These are phyloP conservation scores for Mallotus nudiflorus DNA, from an alignment of 345 rosid genomes.

Conservation along the genomic window DNA sequence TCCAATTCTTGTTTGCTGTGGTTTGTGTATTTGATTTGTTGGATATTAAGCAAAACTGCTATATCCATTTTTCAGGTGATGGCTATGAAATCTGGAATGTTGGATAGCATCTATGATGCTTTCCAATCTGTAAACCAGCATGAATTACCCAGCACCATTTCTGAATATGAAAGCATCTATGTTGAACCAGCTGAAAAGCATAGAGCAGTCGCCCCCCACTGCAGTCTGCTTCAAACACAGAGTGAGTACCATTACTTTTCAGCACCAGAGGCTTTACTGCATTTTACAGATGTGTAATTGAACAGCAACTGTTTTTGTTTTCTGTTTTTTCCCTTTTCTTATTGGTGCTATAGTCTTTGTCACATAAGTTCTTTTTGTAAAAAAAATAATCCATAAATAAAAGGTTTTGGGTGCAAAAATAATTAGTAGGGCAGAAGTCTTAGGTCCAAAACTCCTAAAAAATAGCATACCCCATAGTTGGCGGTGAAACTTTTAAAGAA, in stretches of 20 bases:
- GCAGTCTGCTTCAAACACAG: conserved; percentile 18
- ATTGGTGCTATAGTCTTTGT: not conserved
- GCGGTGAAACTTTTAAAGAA: not conserved
- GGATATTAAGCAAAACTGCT: conserved; percentile 6
- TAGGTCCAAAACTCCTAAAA: not conserved
- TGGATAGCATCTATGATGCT: conserved; percentile 84
- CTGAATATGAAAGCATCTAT: conserved; percentile 46
- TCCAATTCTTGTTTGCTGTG: conserved; percentile 3
- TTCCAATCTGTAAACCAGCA: conserved; percentile 43
- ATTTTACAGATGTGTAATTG: not conserved
- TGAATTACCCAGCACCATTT: conserved; percentile 28
- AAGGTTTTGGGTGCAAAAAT: too few species aligned
- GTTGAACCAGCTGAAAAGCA: conserved; percentile 40
- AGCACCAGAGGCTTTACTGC: conserved; percentile 4
- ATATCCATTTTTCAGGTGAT: conserved; percentile 51
- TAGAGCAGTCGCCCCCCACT: conserved; percentile 12
- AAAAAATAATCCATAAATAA: too few species aligned
- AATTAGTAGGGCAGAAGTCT: not conserved
- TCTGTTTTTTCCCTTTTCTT: not conserved
- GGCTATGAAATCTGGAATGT: conserved; percentile 74
- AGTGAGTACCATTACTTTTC: conserved; percentile 46
- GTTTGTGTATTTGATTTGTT: conserved; percentile 1
- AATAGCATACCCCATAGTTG: not conserved
- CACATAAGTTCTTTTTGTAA: not conserved
- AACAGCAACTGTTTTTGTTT: not conserved